phyloP scores from a whole-genome alignment of 2,329 filamentous ascomycete genomes.

The Penicillium thymicola region DNA sequence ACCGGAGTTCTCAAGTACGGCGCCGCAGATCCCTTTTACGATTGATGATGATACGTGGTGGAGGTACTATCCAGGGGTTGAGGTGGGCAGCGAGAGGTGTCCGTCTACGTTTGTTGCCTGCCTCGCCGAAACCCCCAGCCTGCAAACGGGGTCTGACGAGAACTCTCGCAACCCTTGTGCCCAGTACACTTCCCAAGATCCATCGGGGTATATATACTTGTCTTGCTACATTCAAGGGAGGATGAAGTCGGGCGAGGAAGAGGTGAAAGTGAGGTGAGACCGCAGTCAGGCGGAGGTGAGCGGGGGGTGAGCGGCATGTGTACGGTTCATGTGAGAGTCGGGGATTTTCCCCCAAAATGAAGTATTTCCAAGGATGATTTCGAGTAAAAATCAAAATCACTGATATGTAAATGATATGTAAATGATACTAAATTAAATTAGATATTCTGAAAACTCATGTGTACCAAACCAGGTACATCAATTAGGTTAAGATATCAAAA shows the following conservation, averaged over 20 bases:
- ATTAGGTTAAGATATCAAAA: neutral
- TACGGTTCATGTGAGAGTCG: neutral
- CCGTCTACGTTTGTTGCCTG: neutral
- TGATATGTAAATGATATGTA: neutral
- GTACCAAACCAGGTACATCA: neutral
- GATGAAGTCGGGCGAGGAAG: neutral
- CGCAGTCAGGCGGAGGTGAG: neutral
- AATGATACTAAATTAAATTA: neutral
- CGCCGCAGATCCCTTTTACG: neutral
- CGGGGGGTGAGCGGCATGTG: neutral
- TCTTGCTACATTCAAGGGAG: neutral
- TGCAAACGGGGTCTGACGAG: neutral
- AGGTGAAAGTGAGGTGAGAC: neutral
- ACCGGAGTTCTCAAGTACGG: neutral
- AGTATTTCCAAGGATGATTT: neutral
- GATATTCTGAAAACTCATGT: neutral
- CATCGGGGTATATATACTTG: neutral
- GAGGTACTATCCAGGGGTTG: neutral
- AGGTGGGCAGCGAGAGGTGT: neutral
- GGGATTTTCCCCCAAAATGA: neutral
- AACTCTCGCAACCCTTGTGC: neutral
- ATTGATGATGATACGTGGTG: neutral
- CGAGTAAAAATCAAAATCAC: neutral
- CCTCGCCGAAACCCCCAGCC: neutral
- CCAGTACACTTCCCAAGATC: neutral